Base-by-base conservation (phyloP, 768 basidiomycete genomes). In the Agaricus sinodeliciosus region DNA sequence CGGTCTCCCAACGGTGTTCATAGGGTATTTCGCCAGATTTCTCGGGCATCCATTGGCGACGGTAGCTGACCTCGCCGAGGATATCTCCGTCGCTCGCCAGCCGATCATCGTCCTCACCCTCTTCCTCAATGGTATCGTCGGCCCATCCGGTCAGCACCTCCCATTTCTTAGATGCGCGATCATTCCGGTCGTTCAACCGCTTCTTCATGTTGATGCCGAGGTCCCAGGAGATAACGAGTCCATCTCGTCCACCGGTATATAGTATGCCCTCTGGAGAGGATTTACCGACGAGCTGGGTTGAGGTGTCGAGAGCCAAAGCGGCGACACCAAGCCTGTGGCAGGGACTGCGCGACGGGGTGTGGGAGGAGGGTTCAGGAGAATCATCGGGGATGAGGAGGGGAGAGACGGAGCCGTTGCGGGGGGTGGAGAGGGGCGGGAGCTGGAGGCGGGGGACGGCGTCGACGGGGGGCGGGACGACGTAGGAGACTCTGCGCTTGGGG, bases 161-260 rank as follows among this genome's bases (percentile, higher is more conserved):
- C 84, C 94, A 91, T 41, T 79, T 70, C 36, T 72, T 73, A 31
- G 64, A 59, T 18, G 51, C 51, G 42, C 57, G 57, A 15, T 44
- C 55, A 4, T 54, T 41, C 7, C 57, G 58, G 40, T 66, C 65
- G 19, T 59, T 40, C 34, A 71, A 67, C 35, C 72, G 67, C 60
- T 69, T 79, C 65, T 64, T 82, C 77, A 85, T 82, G 8, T 79
- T 70, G 9, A 92, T 71, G 3, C 77, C 80, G 22, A 94, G 74
- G 62, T 96, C 94, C 90, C 92, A 94, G 8, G 86, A 81, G 36
- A 94, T 84, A 43, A 95, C 74, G 40, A 92, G 73, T 0, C 94
- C 94, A 69, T 96, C 94, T 53, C 94, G 74, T 19, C 91, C 93
- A 25, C 86, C 93, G 2, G 90, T 84, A 64, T 96, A 96, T 2